A percentile compares a stretch with the other conserved stretches of the same genome.
Evolutionary conservation across 2,329 filamentous ascomycete species (phyloP).

Genomic region (Cladosporium sp.): DNA sequence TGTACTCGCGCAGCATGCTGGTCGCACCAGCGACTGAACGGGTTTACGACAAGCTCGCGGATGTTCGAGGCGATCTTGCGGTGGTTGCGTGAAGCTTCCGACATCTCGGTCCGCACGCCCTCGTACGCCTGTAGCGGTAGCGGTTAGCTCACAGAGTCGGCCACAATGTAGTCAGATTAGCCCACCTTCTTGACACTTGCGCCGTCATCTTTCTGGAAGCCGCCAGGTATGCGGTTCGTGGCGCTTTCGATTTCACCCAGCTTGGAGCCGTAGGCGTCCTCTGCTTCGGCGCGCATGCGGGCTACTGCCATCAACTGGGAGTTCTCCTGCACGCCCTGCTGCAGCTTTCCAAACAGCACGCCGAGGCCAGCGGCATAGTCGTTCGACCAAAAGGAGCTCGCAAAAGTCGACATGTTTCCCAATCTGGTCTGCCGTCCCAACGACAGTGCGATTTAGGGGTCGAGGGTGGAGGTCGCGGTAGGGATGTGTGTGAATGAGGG

Average conservation of each 20-base stretch:
- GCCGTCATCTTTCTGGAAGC: slow-evolving; percentile 89
- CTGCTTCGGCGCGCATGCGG: slow-evolving; percentile 91
- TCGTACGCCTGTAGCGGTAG: slow-evolving; percentile 73
- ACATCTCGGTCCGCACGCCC: slow-evolving; percentile 88
- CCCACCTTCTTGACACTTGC: slow-evolving; percentile 91
- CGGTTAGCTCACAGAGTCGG: slow-evolving; percentile 21
- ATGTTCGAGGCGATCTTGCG: slow-evolving; percentile 96
- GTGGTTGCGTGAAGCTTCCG: slow-evolving; percentile 85
- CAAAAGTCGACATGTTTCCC: slow-evolving; percentile 79
- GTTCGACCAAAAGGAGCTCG: slow-evolving; percentile 95
- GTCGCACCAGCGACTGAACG: slow-evolving; percentile 95
- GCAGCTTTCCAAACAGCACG: slow-evolving; percentile 92
- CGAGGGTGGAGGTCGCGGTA: neutral
- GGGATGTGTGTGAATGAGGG: neutral
- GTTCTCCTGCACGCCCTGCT: slow-evolving; percentile 94
- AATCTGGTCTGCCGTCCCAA: neutral
- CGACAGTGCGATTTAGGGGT: slow-evolving; percentile 11
- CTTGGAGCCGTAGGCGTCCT: slow-evolving; percentile 82
- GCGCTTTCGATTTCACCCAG: slow-evolving; percentile 79
- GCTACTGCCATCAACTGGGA: slow-evolving; percentile 90
- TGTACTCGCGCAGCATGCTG: slow-evolving; percentile 89
- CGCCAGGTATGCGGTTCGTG: slow-evolving; percentile 78
- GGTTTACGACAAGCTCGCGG: slow-evolving; percentile 89
- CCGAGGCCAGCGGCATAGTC: slow-evolving; percentile 95
- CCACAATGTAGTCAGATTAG: slow-evolving; percentile 9